Evolutionary conservation across 169 alveolate species (phyloP), one percentile per base, ranked within the genome.

Genomic region (Theileria luwenshuni): DNA sequence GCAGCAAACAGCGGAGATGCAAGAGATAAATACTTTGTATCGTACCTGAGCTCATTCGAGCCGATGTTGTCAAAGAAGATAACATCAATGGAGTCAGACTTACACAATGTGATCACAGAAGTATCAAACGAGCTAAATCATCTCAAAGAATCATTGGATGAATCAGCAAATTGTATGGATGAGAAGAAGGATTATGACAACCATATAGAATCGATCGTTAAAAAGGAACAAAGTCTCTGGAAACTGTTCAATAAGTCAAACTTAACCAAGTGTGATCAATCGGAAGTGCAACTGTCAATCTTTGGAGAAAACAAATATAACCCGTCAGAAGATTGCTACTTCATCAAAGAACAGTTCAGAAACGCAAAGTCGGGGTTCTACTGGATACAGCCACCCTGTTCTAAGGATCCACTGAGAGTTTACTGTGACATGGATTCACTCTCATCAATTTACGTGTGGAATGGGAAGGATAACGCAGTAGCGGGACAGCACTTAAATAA

Each of bases 1-100:
- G 96, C 96, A 1, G 97, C 97, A 17, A 90, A 90, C 52, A 84
- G 94, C 21, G 89, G 86, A 56, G 97, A 94, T 59, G 96, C 97
- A 1, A 84, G 97, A 62, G 97, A 93, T 68, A 94, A 94, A 58
- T 94, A 93, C 76, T 94, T 94, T 52, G 90, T 94, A 27, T 91
- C 90, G 41, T 94, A 93, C 72, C 94, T 92, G 25, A 83, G 93
- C 1, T 83, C 81, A 17, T 92, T 89, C 52, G 94, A 94, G 60
- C 70, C 91, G 23, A 79, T 54, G 21, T 74, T 94, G 35, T 87
- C 96, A 3, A 63, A 76, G 12, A 83, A 83, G 69, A 77, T 93
- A 42, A 84, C 83, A 35, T 63, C 86, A 27, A 81, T 94, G 90
- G 97, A 91, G 35, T 83, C 83, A 45, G 97, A 93, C 38, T 84